phyloP scores from a whole-genome alignment of 2,329 filamentous ascomycete genomes.

The Pseudogymnoascus sp. region DNA sequence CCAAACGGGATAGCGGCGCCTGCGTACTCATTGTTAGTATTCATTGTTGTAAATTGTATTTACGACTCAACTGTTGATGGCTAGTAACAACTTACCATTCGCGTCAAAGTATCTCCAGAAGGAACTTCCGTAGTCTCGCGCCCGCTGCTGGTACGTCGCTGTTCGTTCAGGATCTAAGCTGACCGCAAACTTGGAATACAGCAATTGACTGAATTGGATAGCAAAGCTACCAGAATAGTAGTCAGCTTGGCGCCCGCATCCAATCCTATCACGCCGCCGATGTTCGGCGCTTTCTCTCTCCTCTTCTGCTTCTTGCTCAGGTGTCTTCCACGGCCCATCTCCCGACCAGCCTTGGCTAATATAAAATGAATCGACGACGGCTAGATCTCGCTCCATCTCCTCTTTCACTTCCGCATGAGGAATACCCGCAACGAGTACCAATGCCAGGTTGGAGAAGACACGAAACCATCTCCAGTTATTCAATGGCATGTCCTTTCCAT shows the following conservation, averaged over 20 bases:
- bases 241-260: constrained; percentile 35
- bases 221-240: constrained; percentile 50
- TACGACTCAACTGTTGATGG: background rate
- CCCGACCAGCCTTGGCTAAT: constrained; percentile 41
- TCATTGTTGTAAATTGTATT: background rate
- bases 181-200: constrained; percentile 39
- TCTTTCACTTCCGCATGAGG: constrained; percentile 29
- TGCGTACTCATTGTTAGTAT: constrained; percentile 20
- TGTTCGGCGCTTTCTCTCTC: background rate
- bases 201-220: constrained; percentile 44
- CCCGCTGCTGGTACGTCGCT: constrained; percentile 34
- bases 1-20: constrained; percentile 47
- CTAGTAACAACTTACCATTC: constrained; percentile 30
- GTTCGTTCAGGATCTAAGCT: constrained; percentile 37
- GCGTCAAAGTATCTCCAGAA: constrained; percentile 45
- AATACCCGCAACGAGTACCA: constrained; percentile 37
- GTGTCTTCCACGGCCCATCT: constrained; percentile 39
- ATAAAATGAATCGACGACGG: constrained; percentile 41
- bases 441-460: constrained; percentile 42
- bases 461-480: constrained; percentile 50
- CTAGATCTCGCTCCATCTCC: constrained; percentile 38
- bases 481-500: constrained; percentile 39
- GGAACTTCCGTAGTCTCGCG: constrained; percentile 35
- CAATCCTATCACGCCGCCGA: background rate
- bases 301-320: constrained; percentile 23